Evolutionary conservation across 257 asterid genomes (phyloP).

Genomic region (Solanum sparsipilum): DNA sequence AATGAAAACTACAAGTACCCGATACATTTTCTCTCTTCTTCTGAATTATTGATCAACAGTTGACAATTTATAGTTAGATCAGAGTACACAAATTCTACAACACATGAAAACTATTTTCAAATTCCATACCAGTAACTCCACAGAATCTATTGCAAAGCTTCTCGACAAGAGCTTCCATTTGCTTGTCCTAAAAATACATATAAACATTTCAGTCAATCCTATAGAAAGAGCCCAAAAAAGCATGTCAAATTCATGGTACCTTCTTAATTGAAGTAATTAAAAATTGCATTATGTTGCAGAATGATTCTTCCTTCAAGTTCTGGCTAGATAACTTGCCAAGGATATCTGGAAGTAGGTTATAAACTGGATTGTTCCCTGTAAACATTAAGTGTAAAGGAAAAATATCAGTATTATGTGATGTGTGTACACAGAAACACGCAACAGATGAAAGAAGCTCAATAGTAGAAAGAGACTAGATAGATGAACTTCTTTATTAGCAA

Average conservation of each 20-base stretch:
- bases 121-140: conserved; percentile 71
- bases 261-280: conserved; percentile 82
- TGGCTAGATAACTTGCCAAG: conserved; percentile 78
- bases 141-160: conserved; percentile 84
- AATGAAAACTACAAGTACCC: background rate
- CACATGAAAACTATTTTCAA: background rate
- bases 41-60: background rate
- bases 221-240: background rate
- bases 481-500: background rate
- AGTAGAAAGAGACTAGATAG: background rate
- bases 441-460: background rate
- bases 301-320: conserved; percentile 64
- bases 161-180: conserved; percentile 98
- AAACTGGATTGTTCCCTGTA: conserved; percentile 90
- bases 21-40: background rate
- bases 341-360: conserved; percentile 94
- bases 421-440: background rate
- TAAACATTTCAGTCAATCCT: conserved; percentile 2
- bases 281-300: conserved; percentile 95
- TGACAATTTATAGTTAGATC: background rate
- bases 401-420: background rate
- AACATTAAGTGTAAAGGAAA: conserved; percentile 7
- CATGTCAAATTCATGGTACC: conserved; percentile 31
- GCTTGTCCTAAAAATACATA: conserved; percentile 62
- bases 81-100: background rate